Evolutionary conservation across 2,329 filamentous ascomycete species (phyloP).

Genomic region (Aspergillus unguis): DNA sequence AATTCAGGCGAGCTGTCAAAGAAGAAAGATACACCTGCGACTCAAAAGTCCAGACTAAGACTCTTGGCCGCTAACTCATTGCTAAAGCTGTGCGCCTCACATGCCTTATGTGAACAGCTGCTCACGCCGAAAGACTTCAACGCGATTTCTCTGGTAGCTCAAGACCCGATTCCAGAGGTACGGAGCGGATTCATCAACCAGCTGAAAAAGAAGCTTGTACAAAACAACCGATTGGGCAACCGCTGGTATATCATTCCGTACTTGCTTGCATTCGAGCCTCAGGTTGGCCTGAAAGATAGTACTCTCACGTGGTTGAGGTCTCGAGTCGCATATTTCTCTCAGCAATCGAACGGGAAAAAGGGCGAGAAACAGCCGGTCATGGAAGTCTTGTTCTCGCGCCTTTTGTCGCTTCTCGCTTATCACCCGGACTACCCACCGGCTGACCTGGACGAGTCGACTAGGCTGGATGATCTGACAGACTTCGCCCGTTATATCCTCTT

Average conservation of each 20-base stretch:
- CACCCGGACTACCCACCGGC: slow-evolving; percentile 74
- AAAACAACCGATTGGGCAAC: slow-evolving; percentile 66
- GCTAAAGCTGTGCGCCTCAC: slow-evolving; percentile 77
- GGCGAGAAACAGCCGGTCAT: slow-evolving; percentile 59
- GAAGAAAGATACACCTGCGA: slow-evolving; percentile 67
- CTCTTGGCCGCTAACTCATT: slow-evolving; percentile 75
- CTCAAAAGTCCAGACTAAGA: slow-evolving; percentile 77
- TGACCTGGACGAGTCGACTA: slow-evolving; percentile 40
- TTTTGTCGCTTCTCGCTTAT: slow-evolving; percentile 85
- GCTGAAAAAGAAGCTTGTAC: slow-evolving; percentile 67
- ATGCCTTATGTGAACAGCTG: slow-evolving; percentile 68
- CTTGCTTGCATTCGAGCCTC: slow-evolving; percentile 85
- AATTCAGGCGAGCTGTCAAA: slow-evolving; percentile 78
- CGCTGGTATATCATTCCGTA: slow-evolving; percentile 91
- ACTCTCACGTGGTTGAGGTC: slow-evolving; percentile 88
- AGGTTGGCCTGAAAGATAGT: slow-evolving; percentile 65
- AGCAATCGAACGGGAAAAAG: slow-evolving; percentile 38
- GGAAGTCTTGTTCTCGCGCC: slow-evolving; percentile 75
- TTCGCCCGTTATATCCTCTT: slow-evolving; percentile 87
- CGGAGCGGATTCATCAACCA: slow-evolving; percentile 76
- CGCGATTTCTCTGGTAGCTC: slow-evolving; percentile 72
- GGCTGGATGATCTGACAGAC: slow-evolving; percentile 64
- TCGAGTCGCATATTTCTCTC: slow-evolving; percentile 64
- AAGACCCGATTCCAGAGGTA: slow-evolving; percentile 72
- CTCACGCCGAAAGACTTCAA: slow-evolving; percentile 75